Percentiles rank a stretch among this genome's conserved stretches.
Evolutionary conservation across 2,329 filamentous ascomycete genomes (phyloP).

Genomic region (Huntiella decipiens): DNA sequence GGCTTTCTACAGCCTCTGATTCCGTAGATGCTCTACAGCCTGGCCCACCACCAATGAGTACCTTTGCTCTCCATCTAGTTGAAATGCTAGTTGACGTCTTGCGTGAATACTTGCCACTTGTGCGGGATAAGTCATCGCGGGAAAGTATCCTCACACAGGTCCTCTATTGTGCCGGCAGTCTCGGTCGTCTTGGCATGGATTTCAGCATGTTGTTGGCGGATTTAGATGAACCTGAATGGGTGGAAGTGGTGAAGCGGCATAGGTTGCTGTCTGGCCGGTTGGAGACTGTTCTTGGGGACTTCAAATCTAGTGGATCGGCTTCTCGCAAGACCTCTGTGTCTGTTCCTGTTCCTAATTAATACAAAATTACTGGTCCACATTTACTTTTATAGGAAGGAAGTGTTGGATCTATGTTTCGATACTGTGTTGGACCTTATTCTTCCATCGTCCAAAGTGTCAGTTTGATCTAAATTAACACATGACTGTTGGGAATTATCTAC

Average conservation of each 20-base stretch:
- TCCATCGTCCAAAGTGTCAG: not conserved
- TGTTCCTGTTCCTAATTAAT: not conserved
- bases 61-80: slow-evolving; percentile 69
- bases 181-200: slow-evolving; percentile 78
- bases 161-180: slow-evolving; percentile 76
- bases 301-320: slow-evolving; percentile 17
- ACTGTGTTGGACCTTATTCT: not conserved
- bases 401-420: not conserved
- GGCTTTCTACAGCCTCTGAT: slow-evolving; percentile 8
- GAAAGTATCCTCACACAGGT: slow-evolving; percentile 87
- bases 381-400: no score
- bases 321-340: slow-evolving; percentile 6
- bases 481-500: no score
- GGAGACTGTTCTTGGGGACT: slow-evolving; percentile 46
- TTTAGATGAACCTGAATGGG: slow-evolving; percentile 48
- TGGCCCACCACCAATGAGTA: slow-evolving; percentile 58
- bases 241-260: slow-evolving; percentile 75
- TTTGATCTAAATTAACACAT: not conserved
- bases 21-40: slow-evolving; percentile 29
- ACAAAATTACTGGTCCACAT: no score
- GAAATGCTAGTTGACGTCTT: slow-evolving; percentile 64
- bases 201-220: slow-evolving; percentile 60
- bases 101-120: slow-evolving; percentile 56
- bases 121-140: slow-evolving; percentile 58
- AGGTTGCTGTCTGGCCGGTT: slow-evolving; percentile 63